Percentiles rank a stretch among this genome's conserved stretches.
Evolutionary conservation across 306 rosid species (phyloP).

Genomic region (Lotus japonicus): DNA sequence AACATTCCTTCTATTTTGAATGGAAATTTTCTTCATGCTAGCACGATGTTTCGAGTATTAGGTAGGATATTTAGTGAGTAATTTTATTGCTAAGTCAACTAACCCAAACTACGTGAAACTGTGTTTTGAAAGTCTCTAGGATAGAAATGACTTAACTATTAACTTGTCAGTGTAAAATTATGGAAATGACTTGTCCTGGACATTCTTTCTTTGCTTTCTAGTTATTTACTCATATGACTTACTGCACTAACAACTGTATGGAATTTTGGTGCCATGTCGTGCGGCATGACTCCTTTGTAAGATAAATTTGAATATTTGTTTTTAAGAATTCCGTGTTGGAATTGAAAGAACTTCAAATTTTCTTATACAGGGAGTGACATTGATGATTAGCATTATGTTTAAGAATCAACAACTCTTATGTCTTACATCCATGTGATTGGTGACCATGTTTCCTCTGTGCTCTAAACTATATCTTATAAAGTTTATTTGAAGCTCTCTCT

Average conservation of each 20-base stretch:
- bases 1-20: neutral
- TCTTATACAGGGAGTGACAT: neutral
- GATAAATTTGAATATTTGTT: neutral
- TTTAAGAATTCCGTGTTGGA: neutral
- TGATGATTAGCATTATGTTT: neutral
- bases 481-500: neutral
- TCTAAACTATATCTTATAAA: neutral
- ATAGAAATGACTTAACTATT: neutral
- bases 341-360: neutral
- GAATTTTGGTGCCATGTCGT: neutral
- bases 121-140: neutral
- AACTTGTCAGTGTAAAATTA: neutral
- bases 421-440: neutral
- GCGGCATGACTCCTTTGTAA: neutral
- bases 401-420: neutral
- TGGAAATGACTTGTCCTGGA: neutral
- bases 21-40: neutral
- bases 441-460: neutral
- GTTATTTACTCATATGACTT: neutral
- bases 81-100: neutral
- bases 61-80: neutral
- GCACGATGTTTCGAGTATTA: neutral
- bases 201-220: neutral
- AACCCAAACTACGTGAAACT: conserved; percentile 1
- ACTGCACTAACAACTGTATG: neutral